Conservation (phyloP, 352 stramenopile genomes). For the Phytophthora ramorum region DNA sequence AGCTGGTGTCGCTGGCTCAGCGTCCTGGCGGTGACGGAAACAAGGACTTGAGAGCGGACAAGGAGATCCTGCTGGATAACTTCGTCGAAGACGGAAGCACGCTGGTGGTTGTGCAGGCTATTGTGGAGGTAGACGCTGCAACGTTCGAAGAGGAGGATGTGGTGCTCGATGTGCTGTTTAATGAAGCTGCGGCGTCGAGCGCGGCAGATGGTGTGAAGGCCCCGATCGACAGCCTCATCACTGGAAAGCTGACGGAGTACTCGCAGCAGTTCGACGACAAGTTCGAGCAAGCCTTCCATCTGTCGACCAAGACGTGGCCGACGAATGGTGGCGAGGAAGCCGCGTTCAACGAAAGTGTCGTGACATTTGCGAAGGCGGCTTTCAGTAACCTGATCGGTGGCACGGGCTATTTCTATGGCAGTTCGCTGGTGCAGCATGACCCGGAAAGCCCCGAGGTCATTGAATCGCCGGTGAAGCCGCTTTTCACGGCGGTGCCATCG, state of each 20-base stretch:
- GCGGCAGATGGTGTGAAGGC: slow-evolving; percentile 20
- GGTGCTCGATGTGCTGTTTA: slow-evolving; percentile 69
- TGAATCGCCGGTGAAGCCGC: slow-evolving; percentile 50
- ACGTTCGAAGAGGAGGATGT: slow-evolving; percentile 56
- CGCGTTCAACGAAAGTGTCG: slow-evolving; percentile 58
- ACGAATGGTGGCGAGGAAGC: slow-evolving; percentile 15
- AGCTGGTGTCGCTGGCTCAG: too few species aligned
- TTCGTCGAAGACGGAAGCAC: too few species aligned
- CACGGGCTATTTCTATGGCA: slow-evolving; percentile 92
- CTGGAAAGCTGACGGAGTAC: too few species aligned
- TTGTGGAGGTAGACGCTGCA: slow-evolving; percentile 50
- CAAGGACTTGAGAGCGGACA: too few species aligned
- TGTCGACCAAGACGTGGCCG: slow-evolving; percentile 48
- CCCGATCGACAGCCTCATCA: too few species aligned
- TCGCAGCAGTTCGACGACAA: too few species aligned
- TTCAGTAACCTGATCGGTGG: slow-evolving; percentile 93
- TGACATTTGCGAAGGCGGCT: slow-evolving; percentile 81
- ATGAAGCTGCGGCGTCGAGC: slow-evolving; percentile 41
- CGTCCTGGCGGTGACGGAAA: too few species aligned
- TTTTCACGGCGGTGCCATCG: slow-evolving; percentile 93
- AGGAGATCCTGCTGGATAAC: too few species aligned
- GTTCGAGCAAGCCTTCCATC: slow-evolving; percentile 51
- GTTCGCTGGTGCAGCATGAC: slow-evolving; percentile 74
- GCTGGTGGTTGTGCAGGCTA: slow-evolving; percentile 73
- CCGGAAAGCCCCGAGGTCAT: slow-evolving; percentile 41